Base-by-base conservation (phyloP, 192 early-diverging fungal genomes). In the Gigaspora rosea region DNA sequence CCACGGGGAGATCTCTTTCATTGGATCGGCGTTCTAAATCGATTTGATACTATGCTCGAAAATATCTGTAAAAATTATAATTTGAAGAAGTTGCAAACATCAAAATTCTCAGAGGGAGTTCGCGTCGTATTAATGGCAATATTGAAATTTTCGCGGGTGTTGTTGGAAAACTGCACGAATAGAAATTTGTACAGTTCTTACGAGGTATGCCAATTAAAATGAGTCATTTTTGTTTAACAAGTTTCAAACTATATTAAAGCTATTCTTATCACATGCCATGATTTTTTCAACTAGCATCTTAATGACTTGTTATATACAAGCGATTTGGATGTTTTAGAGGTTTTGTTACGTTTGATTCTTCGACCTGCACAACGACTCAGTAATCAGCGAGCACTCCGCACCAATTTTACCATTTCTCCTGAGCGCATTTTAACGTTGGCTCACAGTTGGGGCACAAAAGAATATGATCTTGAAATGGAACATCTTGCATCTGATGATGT, bases 81-180 rank as follows among this genome's bases (percentile, higher is more conserved):
- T 57, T 81, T 95, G 73, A 81, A 90, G 32, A 84, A 85, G 41
- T 80, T 92, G 8, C 94, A 95, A 78, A 77, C 81, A 68, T 82
- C 75, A 61, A 83, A 85, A 18, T 91, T 96, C 79, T 82, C 87
- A 15, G 41, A 80, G 10, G 70, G 79, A 47, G 87, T 86, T 33
- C 91, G 91, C 73, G 71, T 70, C 47, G 74, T 92, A 32, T 63
- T 92, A 48, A 77, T 94, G 1, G 87, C 91, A 1, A 89, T 96
- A 52, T 78, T 97, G 66, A 72, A 84, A 54, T 93, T 97, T 62
- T 92, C 94, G 52, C 88, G 90, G 20, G 78, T 92, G 18, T 82
- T 99, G 67, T 91, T 96, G 85, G 97, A 99, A 79, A 95, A 94
- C 80, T 96, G 95, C 77, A 95, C 96, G 58, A 98, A 96, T 79